Percentiles rank a stretch among this genome's conserved stretches.
Conservation (phyloP, 2,329 filamentous ascomycete genomes). For the Epichloe uncinata region DNA sequence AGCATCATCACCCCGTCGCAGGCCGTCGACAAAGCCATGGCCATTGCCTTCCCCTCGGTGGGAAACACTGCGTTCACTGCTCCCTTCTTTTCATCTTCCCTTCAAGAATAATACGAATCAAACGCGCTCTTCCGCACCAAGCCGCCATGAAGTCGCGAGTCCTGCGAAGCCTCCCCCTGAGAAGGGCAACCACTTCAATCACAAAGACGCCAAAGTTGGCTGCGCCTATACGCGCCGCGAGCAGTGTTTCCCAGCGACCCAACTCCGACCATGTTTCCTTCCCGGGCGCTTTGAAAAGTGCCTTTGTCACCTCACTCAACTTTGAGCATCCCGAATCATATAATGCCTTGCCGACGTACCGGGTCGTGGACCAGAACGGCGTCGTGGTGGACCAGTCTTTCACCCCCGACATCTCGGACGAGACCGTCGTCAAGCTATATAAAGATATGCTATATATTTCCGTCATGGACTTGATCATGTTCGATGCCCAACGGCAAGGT, state of each 20-base stretch:
- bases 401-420: slow-evolving; percentile 54
- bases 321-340: slow-evolving; percentile 64
- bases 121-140: background rate
- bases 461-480: slow-evolving; percentile 96
- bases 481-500: slow-evolving; percentile 93
- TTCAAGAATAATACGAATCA: too few relatives aligned
- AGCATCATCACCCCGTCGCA: slow-evolving; percentile 4
- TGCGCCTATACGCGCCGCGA: slow-evolving; percentile 23
- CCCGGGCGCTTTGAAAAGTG: slow-evolving; percentile 88
- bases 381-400: slow-evolving; percentile 63
- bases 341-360: slow-evolving; percentile 76
- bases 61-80: background rate
- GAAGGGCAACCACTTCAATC: slow-evolving; percentile 12
- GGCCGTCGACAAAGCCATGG: slow-evolving; percentile 6
- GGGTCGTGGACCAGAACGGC: slow-evolving; percentile 82
- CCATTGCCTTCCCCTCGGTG: background rate
- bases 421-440: slow-evolving; percentile 45
- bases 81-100: background rate
- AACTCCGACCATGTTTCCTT: slow-evolving; percentile 53
- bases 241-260: slow-evolving; percentile 42
- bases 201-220: slow-evolving; percentile 11
- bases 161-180: slow-evolving; percentile 17
- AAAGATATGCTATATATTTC: slow-evolving; percentile 54
- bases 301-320: slow-evolving; percentile 68
- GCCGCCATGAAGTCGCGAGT: slow-evolving; percentile 21